Evolutionary conservation across 1,284 basidiomycete species (phyloP).

Genomic region (Sporisorium graminicola): DNA sequence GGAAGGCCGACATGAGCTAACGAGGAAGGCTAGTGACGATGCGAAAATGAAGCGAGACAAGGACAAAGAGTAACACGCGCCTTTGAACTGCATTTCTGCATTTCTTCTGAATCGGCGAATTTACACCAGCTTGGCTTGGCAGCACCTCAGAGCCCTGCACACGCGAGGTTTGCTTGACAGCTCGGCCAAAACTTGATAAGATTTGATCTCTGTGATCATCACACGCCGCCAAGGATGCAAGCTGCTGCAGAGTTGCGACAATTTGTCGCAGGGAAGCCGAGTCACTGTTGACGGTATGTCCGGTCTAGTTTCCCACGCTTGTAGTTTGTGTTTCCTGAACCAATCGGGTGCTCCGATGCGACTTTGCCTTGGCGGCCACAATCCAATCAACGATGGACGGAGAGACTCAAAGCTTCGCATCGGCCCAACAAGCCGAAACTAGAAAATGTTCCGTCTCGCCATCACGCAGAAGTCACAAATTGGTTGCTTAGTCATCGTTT

Average conservation of each 20-base stretch:
- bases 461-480: no score
- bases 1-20: background rate
- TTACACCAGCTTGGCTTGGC: background rate
- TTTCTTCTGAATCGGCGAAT: conserved; percentile 1
- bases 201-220: conserved; percentile 6
- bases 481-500: conserved; percentile 13
- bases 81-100: background rate
- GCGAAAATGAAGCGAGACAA: background rate
- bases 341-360: conserved; percentile 7
- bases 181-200: conserved; percentile 2
- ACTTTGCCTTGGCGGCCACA: background rate
- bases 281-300: conserved; percentile 2
- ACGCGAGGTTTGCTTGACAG: conserved; percentile 1
- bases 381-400: conserved; percentile 8
- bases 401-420: no score
- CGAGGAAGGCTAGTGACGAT: background rate
- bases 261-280: background rate
- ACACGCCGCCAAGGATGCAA: conserved; percentile 3
- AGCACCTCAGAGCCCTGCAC: no score
- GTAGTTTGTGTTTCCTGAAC: background rate
- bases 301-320: conserved; percentile 1
- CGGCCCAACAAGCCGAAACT: conserved; percentile 7
- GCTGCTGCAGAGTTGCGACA: background rate
- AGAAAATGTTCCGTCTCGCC: background rate
- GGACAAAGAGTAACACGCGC: background rate